Evolutionary conservation across 495 filamentous ascomycete genomes (phyloP).

Genomic region (Hypoxylon perforatum): DNA sequence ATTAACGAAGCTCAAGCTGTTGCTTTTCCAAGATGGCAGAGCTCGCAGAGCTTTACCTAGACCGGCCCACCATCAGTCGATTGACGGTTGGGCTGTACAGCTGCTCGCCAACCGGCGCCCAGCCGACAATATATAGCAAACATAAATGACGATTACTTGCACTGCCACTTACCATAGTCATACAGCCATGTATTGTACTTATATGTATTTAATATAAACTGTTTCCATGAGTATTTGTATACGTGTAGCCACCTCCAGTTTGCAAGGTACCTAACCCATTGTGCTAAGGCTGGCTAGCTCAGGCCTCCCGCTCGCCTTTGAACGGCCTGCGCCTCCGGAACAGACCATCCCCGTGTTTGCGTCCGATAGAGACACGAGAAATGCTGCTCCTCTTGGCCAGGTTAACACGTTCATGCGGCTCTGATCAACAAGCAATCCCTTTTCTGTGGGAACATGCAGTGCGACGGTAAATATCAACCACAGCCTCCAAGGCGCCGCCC

Average conservation of each 20-base stretch:
- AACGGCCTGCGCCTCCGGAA: slow-evolving; percentile 18
- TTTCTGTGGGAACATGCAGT: background rate
- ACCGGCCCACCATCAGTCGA: slow-evolving; percentile 36
- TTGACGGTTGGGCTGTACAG: background rate
- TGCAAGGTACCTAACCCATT: too few species aligned
- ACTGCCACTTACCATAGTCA: too few species aligned
- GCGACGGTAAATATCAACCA: background rate
- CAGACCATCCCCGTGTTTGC: slow-evolving; percentile 5
- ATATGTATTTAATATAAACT: too few species aligned
- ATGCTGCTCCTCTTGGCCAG: background rate
- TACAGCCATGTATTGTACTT: too few species aligned
- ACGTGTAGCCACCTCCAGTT: too few species aligned
- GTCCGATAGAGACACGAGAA: background rate
- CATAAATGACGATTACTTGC: too few species aligned
- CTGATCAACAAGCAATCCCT: background rate
- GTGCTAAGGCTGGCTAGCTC: too few species aligned
- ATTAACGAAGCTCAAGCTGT: slow-evolving; percentile 11
- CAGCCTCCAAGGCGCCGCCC: background rate
- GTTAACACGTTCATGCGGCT: background rate
- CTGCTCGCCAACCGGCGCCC: slow-evolving; percentile 1
- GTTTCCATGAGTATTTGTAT: too few species aligned
- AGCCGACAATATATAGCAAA: background rate
- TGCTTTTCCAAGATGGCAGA: slow-evolving; percentile 2
- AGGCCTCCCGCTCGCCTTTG: background rate
- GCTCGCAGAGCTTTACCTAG: background rate